These are phyloP conservation scores for Candida frijolesensis DNA, from an alignment of 1,139 yeast genomes.

Conservation along the genomic window DNA sequence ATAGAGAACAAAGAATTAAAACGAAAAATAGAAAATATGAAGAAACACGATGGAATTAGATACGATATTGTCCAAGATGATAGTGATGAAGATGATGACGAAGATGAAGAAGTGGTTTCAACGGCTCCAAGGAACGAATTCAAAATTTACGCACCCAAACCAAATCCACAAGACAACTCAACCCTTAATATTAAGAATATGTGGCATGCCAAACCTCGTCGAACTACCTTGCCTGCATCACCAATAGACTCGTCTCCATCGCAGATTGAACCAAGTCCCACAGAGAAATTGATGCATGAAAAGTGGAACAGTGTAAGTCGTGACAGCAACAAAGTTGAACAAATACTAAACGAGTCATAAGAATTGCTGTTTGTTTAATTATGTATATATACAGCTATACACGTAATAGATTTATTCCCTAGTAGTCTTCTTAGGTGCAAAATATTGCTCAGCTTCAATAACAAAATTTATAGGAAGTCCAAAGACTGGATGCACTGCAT, in stretches of 20 bases:
- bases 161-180: neutral
- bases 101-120: neutral
- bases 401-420: neutral
- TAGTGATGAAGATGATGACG: conserved; percentile 2
- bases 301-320: neutral
- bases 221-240: neutral
- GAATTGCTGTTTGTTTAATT: neutral
- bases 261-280: neutral
- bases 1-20: conserved; percentile 3
- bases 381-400: neutral
- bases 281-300: conserved; percentile 1
- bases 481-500: conserved; percentile 61
- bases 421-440: neutral
- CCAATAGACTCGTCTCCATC: neutral
- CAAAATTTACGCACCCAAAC: neutral
- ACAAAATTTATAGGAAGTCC: conserved; percentile 49
- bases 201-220: neutral
- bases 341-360: neutral
- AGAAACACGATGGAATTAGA: neutral
- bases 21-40: neutral
- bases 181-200: neutral
- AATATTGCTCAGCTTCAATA: conserved; percentile 6
- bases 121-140: neutral
- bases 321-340: neutral
- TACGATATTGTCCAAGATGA: conserved; percentile 4